Percentiles rank a stretch among this genome's conserved stretches.
These are phyloP conservation scores for Aphanocladium album DNA, from an alignment of 2,329 filamentous ascomycete genomes.

Conservation along the genomic window DNA sequence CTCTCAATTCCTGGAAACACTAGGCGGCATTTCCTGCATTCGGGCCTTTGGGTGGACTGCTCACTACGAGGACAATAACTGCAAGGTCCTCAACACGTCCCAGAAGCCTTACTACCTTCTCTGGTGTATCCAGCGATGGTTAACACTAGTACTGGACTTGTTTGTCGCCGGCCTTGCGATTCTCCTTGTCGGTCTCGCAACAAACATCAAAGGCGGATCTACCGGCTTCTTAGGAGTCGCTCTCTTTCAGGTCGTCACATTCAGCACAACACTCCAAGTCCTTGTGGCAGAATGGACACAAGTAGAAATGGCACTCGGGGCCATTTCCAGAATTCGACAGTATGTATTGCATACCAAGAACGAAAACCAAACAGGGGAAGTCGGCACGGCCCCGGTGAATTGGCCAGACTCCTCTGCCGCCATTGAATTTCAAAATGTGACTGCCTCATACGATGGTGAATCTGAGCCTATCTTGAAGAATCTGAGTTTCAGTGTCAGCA, in stretches of 20 bases:
- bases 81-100: slow-evolving; percentile 27
- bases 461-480: slow-evolving; percentile 23
- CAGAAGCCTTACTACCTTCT: slow-evolving; percentile 35
- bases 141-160: slow-evolving; percentile 43
- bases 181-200: slow-evolving; percentile 39
- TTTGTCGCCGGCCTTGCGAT: slow-evolving; percentile 39
- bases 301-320: slow-evolving; percentile 23
- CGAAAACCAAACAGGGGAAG: slow-evolving; percentile 20
- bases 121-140: slow-evolving; percentile 44
- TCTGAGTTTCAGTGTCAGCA: slow-evolving; percentile 24
- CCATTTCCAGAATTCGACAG: slow-evolving; percentile 22
- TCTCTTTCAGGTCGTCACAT: slow-evolving; percentile 24
- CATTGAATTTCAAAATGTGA: slow-evolving; percentile 23
- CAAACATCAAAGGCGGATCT: slow-evolving; percentile 27
- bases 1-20: slow-evolving; percentile 24
- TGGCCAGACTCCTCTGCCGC: slow-evolving; percentile 23
- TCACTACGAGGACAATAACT: slow-evolving; percentile 17
- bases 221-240: slow-evolving; percentile 25
- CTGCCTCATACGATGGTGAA: slow-evolving; percentile 24
- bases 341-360: slow-evolving; percentile 20
- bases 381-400: slow-evolving; percentile 12
- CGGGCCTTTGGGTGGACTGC: slow-evolving; percentile 29
- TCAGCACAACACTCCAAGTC: slow-evolving; percentile 22
- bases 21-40: slow-evolving; percentile 23
- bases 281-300: slow-evolving; percentile 29